Conservation (phyloP, 2,329 filamentous ascomycete species). For the Neonectria neomacrospora region DNA sequence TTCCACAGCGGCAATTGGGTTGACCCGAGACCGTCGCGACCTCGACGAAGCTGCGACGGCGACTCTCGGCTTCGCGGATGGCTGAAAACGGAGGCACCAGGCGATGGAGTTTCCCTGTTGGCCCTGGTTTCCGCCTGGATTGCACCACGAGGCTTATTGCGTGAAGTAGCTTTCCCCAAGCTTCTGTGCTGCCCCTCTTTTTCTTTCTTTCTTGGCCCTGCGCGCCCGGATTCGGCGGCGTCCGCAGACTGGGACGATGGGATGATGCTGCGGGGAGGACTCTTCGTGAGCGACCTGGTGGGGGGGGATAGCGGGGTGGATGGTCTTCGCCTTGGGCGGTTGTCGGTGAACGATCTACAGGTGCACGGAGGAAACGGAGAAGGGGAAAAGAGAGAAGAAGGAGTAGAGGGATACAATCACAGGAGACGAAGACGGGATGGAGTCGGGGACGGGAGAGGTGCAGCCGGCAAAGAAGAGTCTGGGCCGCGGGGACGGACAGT, state of each 20-base stretch:
- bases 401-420: slow-evolving; percentile 12
- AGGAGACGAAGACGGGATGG: background rate
- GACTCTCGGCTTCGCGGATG: background rate
- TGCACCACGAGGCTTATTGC: background rate
- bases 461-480: background rate
- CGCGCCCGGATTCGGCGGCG: slow-evolving; percentile 12
- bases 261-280: slow-evolving; percentile 1
- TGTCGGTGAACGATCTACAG: slow-evolving; percentile 34
- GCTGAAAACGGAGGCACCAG: background rate
- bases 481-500: too few species aligned
- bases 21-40: slow-evolving; percentile 3
- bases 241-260: slow-evolving; percentile 17
- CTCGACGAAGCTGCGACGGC: slow-evolving; percentile 9
- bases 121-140: background rate
- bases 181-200: slow-evolving; percentile 16
- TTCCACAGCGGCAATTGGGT: slow-evolving; percentile 40
- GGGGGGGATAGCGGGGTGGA: slow-evolving; percentile 3
- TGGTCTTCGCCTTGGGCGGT: slow-evolving; percentile 22
- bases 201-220: background rate
- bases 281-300: background rate
- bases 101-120: background rate
- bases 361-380: slow-evolving; percentile 19
- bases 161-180: slow-evolving; percentile 3
- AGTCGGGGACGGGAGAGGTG: background rate
- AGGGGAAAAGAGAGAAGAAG: slow-evolving; percentile 18